Base-by-base conservation (phyloP, 306 rosid genomes). In the Lathyrus tuberosus region DNA sequence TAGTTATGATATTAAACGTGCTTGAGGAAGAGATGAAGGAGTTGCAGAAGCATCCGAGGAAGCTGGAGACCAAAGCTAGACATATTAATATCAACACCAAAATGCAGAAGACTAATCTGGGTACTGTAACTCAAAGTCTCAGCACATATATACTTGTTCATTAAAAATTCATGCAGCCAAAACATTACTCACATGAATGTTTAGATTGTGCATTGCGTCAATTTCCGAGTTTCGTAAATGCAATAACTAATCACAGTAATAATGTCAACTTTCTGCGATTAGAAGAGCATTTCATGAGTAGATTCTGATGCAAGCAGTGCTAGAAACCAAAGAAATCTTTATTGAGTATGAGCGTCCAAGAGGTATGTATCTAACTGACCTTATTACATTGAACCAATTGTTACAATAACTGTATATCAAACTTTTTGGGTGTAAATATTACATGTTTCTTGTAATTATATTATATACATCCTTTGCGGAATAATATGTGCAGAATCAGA, bases 331-430 rank as follows among this genome's bases (percentile, higher is more conserved):
- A 48, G 22, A 49, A 49, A 61, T 31, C 28, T 17, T 17, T 8
- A 17, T 78, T 59, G 35, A 43, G 56, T 47, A 44, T n/a, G 46
- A 22, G 31, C 9, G 47, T 53, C 37, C 47, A 64, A 16, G 5
- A 63, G 16, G 17, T 8, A 22, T 33, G 70, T 48, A 62, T 10
- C 16, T 44, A 33, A 26, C 28, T 62, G 18, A 62, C 26, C 37
- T 79, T 63, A 57, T 56, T 46, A 14, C 57, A 41, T 61, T 40
- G 13, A 58, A 48, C 64, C 30, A 72, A 79, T 67, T 62, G 67
- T 42, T 26, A 37, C 53, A 52, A 62, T 53, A 54, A 24, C 13
- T 51, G 46, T 42, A 38, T 16, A 31, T 47, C 22, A 59, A 73
- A 16, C 46, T 35, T 64, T 6, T 72, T 51, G 3, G 42, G 52